Base-by-base conservation (phyloP, 2,329 filamentous ascomycete species). In the Penicillium sp. region DNA sequence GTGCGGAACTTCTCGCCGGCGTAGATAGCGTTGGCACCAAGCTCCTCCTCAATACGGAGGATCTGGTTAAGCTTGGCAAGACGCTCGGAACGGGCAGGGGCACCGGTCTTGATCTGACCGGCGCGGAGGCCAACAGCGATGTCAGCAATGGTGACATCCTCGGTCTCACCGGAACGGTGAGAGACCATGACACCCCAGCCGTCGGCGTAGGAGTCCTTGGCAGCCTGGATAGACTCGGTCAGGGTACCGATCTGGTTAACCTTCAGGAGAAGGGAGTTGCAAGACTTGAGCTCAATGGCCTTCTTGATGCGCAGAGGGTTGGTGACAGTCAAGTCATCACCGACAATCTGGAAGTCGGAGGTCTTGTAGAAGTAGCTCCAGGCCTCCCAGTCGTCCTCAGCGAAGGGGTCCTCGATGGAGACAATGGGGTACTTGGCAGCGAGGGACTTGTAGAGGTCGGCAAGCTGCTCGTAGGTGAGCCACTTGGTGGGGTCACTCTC, bases 361-460 rank as follows among this genome's bases (percentile, higher is more conserved):
- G 91, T 94, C 90, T 97, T 97, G 89, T 89, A 96, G 89, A 97
- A 99, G 89, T 97, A 96, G 87, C 91, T 96, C 94, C 94, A 99
- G 63, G 94, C 94, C 87, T 97, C 93, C 94, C 94, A 99, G 85
- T 99, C 94, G 75, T 97, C 94, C 87, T 99, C 94, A 66, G 91
- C 93, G 82, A 99, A 99, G 77, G 94, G 94, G 79, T 99, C 94
- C 84, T 99, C 94, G 72, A 99, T 97, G 80, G 87, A 91, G 82
- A 97, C 91, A 75, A 99, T 99, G 73, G 94, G 93, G 84, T 99
- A 99, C 84, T 96, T 97, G 85, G 88, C 85, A 77, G 86, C 84
- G 62, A 99, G 88, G 47, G 87, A 83, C 78, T 90, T 86, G 88
- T 99, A 97, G 72, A 96, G 82, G 74, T 89, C 87, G 75, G 94